These are phyloP conservation scores for Coniochaeta hoffmannii DNA, from an alignment of 2,329 filamentous ascomycete species.

Conservation along the genomic window DNA sequence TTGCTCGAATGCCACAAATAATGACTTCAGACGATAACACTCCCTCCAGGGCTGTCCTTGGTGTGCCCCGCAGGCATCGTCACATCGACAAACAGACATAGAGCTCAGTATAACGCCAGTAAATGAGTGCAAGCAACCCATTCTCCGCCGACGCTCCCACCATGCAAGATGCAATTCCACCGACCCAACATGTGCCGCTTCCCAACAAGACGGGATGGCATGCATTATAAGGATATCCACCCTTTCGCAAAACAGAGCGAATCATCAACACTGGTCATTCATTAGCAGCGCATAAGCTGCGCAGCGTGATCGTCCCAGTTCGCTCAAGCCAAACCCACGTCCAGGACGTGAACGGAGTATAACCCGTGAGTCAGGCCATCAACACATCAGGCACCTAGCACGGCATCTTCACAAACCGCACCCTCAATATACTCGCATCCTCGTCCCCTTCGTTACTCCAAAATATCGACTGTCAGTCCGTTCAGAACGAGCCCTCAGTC, in stretches of 20 bases:
- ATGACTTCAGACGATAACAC: background rate
- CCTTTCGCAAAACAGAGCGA: background rate
- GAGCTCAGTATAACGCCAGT: background rate
- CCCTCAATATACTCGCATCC: background rate
- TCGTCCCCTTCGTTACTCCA: background rate
- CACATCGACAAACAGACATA: background rate
- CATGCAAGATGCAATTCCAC: background rate
- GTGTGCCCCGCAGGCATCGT: background rate
- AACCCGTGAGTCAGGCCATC: background rate
- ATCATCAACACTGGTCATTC: background rate
- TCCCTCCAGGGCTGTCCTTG: background rate
- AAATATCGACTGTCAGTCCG: background rate
- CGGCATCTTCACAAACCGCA: background rate
- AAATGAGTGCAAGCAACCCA: background rate
- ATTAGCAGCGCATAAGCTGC: background rate
- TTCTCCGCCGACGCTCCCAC: background rate
- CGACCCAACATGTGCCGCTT: background rate
- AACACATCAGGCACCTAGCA: background rate
- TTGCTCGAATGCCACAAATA: background rate
- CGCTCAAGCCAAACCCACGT: background rate
- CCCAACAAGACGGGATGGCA: background rate
- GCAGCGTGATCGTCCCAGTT: background rate
- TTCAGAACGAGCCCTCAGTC: background rate
- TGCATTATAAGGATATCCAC: background rate
- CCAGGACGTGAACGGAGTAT: background rate